Conservation (phyloP, 139 green algal species). For the Nannochloris sp. region DNA sequence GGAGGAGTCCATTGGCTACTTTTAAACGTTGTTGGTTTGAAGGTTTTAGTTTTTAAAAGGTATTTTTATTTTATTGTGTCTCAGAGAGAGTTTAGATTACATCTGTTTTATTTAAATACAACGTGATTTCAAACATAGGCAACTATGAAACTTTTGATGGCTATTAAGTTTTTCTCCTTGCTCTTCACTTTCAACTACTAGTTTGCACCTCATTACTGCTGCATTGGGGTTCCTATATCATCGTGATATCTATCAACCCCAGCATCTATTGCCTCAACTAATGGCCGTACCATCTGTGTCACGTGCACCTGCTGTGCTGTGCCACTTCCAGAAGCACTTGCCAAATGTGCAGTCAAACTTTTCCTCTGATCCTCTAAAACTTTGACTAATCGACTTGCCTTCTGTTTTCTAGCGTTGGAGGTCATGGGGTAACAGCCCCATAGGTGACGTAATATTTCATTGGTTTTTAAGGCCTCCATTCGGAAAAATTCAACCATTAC, state of each 20-base stretch:
- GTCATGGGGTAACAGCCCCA: conserved; percentile 46
- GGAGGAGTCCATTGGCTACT: too few relatives aligned
- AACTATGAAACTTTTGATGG: too few relatives aligned
- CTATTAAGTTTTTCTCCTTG: too few relatives aligned
- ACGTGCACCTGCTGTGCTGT: conserved; percentile 21
- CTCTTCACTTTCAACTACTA: too few relatives aligned
- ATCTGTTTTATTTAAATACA: too few relatives aligned
- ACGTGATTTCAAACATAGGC: too few relatives aligned
- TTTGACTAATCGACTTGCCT: conserved; percentile 29
- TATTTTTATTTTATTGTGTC: too few relatives aligned
- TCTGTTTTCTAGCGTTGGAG: conserved; percentile 10
- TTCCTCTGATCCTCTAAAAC: conserved; percentile 30
- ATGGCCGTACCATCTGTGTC: conserved; percentile 19
- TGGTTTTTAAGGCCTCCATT: conserved; percentile 33
- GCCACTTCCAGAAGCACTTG: neutral
- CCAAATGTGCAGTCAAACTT: conserved; percentile 8
- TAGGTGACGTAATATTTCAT: conserved; percentile 74
- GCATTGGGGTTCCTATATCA: too few relatives aligned
- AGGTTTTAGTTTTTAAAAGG: too few relatives aligned
- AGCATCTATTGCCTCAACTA: conserved; percentile 20
- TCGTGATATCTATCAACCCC: conserved; percentile 8
- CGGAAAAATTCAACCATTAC: conserved; percentile 27
- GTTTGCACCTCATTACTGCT: too few relatives aligned
- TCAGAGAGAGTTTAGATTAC: too few relatives aligned
- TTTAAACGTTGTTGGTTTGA: too few relatives aligned